Conservation (phyloP, 768 basidiomycete species). For the Lactifluus volemus region DNA sequence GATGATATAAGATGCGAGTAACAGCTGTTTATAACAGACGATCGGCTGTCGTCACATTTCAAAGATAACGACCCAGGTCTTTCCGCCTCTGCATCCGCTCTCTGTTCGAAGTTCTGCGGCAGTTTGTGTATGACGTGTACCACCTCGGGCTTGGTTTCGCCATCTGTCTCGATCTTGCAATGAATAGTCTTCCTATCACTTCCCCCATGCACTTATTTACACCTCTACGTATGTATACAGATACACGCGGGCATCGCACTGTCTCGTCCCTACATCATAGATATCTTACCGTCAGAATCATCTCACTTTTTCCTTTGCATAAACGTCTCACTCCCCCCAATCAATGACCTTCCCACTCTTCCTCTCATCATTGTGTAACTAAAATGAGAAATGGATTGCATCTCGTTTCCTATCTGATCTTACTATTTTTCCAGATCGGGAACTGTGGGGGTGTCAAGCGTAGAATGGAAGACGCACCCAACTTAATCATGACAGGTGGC, state of each 20-base stretch:
- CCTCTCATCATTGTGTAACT: constrained; percentile 5
- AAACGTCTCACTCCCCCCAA: neutral
- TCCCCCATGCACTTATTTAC: constrained; percentile 11
- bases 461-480: no score
- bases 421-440: neutral
- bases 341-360: neutral
- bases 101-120: neutral
- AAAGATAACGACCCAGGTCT: neutral
- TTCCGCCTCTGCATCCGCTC: neutral
- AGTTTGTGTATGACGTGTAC: constrained; percentile 4
- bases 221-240: constrained; percentile 2
- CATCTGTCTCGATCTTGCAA: constrained; percentile 6
- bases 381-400: neutral
- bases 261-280: constrained; percentile 10
- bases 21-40: constrained; percentile 9
- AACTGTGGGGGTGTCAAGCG: no score
- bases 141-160: neutral
- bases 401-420: neutral
- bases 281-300: neutral
- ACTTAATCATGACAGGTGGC: no score
- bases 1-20: neutral
- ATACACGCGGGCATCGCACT: neutral
- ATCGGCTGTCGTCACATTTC: neutral
- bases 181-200: neutral
- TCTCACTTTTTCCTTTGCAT: neutral